Evolutionary conservation across 345 rosid species (phyloP).

Genomic region (Anastatica hierochuntica): DNA sequence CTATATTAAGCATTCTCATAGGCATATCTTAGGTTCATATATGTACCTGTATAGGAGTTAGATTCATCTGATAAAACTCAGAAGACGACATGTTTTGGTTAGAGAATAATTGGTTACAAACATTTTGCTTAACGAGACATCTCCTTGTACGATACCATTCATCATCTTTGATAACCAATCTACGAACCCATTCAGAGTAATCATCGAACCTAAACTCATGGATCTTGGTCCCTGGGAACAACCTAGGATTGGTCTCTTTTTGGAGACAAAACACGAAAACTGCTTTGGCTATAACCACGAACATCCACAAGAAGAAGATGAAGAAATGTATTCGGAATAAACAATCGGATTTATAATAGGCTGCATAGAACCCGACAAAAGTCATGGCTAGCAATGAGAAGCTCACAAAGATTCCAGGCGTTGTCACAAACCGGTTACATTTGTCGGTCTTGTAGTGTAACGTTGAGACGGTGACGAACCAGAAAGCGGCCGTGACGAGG

Average conservation of each 20-base stretch:
- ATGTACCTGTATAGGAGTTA: slow-evolving; percentile 26
- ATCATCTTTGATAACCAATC: slow-evolving; percentile 24
- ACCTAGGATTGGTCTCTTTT: slow-evolving; percentile 8
- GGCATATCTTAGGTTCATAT: neutral
- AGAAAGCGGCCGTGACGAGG: slow-evolving; percentile 8
- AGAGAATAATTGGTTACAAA: slow-evolving; percentile 14
- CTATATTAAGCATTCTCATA: no score
- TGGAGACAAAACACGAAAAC: slow-evolving; percentile 3
- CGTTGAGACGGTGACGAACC: slow-evolving; percentile 10
- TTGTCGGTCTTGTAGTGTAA: slow-evolving; percentile 18
- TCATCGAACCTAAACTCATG: slow-evolving; percentile 22
- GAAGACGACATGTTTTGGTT: slow-evolving; percentile 20
- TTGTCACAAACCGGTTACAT: slow-evolving; percentile 17
- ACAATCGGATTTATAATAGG: slow-evolving; percentile 26
- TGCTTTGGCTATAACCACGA: slow-evolving; percentile 18
- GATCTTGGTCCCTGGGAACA: slow-evolving; percentile 24
- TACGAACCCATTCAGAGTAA: slow-evolving; percentile 27
- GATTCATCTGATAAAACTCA: slow-evolving; percentile 18
- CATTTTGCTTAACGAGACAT: slow-evolving; percentile 21
- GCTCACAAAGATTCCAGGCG: slow-evolving; percentile 20
- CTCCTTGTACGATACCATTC: slow-evolving; percentile 27
- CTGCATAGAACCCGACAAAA: slow-evolving; percentile 17
- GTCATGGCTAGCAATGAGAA: slow-evolving; percentile 16
- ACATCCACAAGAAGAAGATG: slow-evolving; percentile 27
- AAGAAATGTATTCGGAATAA: slow-evolving; percentile 23